phyloP scores from a whole-genome alignment of 345 rosid species.

The Brassica incana region DNA sequence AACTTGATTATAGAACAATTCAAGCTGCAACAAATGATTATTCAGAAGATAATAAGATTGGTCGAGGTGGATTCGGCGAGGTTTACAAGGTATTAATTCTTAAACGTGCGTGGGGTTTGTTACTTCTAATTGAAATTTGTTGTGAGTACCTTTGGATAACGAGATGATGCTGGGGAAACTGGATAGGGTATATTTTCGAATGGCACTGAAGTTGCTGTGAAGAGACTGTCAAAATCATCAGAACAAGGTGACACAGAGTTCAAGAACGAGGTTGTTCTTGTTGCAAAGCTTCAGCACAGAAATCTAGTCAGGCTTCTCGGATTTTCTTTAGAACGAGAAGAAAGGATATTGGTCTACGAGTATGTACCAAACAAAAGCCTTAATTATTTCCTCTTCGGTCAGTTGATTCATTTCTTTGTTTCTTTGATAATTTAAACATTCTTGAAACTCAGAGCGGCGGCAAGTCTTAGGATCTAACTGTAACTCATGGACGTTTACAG shows the following conservation, averaged over 20 bases:
- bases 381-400: slow-evolving; percentile 28
- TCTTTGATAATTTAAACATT: background rate
- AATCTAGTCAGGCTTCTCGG: slow-evolving; percentile 18
- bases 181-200: background rate
- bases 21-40: background rate
- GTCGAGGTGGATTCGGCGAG: background rate
- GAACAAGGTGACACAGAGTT: background rate
- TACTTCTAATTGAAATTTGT: background rate
- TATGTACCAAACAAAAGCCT: background rate
- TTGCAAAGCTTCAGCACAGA: slow-evolving; percentile 35
- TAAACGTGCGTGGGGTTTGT: background rate
- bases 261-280: slow-evolving; percentile 4
- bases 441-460: background rate
- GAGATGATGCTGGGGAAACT: background rate
- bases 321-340: too few relatives aligned
- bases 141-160: background rate
- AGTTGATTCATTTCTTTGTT: background rate
- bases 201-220: background rate
- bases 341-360: too few relatives aligned
- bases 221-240: background rate
- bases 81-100: background rate
- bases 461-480: background rate
- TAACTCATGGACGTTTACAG: slow-evolving; percentile 27
- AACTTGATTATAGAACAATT: background rate
- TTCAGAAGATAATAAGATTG: too few relatives aligned